Evolutionary conservation across 2,329 filamentous ascomycete species (phyloP), one percentile per base, ranked within the genome.

Genomic region (Ophiostoma quercus): DNA sequence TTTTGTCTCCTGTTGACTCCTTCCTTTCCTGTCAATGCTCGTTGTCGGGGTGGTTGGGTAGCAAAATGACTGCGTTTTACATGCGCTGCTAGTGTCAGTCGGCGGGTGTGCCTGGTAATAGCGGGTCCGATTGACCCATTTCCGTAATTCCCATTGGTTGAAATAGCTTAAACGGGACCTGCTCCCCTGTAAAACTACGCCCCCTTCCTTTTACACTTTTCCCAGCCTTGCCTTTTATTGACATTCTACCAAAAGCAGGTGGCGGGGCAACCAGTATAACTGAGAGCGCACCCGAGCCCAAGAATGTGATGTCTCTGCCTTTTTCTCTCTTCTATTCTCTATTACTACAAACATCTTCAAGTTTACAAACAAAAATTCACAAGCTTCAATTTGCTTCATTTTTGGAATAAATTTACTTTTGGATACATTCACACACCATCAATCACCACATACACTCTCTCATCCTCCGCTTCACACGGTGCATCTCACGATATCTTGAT

Each of bases 181-280:
- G 8, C 11, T 47, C 62, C 51, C 51, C 25, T 51, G 43, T 14
- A n/a, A 65, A 65, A 54, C 32, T 29, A 41, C 29, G n/a, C 70
- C 57, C 57, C 43, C 25, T 66, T n/a, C 4, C 66, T 60, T 66
- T 65, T 22, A 12, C 22, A 6, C 14, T 37, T 22, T 66, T 41
- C 68, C 73, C 73, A 74, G 71, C 73, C 73, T 73, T 74, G 73
- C 70, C 41, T 69, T 72, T 74, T 74, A 71, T 74, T 73, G 68
- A 73, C 72, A 68, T 72, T 70, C 29, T n/a, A n/a, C 65, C 43
- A 68, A 71, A 72, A 71, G 22, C 41, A 34, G 72, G 73, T 74
- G 73, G 73, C 73, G 69, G 73, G 73, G 72, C 73, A 74, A 74
- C 73, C 66, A 71, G 66, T 32, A 32, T 74, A 73, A 71, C 71